Base-by-base conservation (phyloP, 345 rosid genomes). In the Populus tremula region DNA sequence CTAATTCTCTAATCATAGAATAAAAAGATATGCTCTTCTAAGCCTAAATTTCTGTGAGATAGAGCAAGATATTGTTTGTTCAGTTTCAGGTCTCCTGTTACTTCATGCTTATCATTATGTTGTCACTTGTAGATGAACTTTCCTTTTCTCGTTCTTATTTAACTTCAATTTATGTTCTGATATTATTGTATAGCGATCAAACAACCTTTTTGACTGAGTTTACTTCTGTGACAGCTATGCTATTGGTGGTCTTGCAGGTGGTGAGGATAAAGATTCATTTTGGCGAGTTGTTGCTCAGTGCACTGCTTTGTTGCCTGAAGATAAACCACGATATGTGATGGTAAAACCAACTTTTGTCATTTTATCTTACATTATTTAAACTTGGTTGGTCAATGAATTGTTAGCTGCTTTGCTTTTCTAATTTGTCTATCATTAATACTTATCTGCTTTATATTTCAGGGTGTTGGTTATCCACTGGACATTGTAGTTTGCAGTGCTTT, bases 231-330 rank as follows among this genome's bases (percentile, higher is more conserved):
- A 86, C 89, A 92, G 97, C 84, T 92, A 92, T 85, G 94, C 97
- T 69, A 92, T 90, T 80, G 97, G 97, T 82, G 97, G 97, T 81
- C 97, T 92, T 84, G 75, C 94, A 77, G 97, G 97, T 5, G 94
- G 97, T 36, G 97, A 92, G 88, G 97, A 92, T 70, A 90, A 92
- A 84, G 94, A 92, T 82, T 90, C 94, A 72, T 92, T 92, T 87
- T 90, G 94, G 93, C 93, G 93, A 69, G 90, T 92, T 78, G 93
- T 92, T 81, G 94, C 94, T 78, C 97, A 89, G 81, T 92, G 97
- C 71, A 90, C 97, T 39, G 94, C 88, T 75, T 78, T 89, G 69
- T 74, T 90, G 85, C 97, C 93, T 43, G 94, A 89, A 75, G 87
- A 92, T 78, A 92, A 92, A 86, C 97, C 97, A 14, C 87, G 94